A percentile compares a stretch with the other conserved stretches of the same genome.
These are phyloP conservation scores for Candida odintsovae DNA, from an alignment of 805 yeast genomes.

Conservation along the genomic window DNA sequence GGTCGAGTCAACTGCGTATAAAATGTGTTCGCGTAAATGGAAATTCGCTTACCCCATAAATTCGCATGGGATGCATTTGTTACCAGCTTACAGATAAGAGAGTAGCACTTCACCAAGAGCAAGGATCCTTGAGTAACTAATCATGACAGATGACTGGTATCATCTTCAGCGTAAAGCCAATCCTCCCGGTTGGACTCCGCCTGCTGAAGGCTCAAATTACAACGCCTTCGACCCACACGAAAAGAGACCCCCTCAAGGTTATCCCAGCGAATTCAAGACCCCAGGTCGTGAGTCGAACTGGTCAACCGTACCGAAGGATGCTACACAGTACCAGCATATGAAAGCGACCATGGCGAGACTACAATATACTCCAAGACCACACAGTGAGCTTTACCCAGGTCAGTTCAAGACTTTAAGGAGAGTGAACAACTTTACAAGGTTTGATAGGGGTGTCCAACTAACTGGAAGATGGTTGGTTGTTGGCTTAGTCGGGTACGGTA, in stretches of 20 bases:
- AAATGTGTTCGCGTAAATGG: too few relatives aligned
- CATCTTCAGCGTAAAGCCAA: constrained; percentile 58
- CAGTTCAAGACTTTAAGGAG: constrained; percentile 66
- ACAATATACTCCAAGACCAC: constrained; percentile 75
- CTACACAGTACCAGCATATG: constrained; percentile 61
- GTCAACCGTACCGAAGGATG: constrained; percentile 55
- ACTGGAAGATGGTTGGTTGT: constrained; percentile 47
- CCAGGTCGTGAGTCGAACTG: constrained; percentile 58
- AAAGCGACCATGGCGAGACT: constrained; percentile 68
- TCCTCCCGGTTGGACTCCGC: constrained; percentile 76
- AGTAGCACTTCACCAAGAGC: too few relatives aligned
- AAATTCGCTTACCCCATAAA: too few relatives aligned
- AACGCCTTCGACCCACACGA: constrained; percentile 82
- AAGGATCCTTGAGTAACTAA: too few relatives aligned
- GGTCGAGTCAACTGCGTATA: too few relatives aligned
- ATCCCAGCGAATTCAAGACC: constrained; percentile 72
- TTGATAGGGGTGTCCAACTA: constrained; percentile 55
- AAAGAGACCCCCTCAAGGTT: constrained; percentile 73
- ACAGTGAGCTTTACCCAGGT: constrained; percentile 69
- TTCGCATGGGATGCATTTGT: too few relatives aligned
- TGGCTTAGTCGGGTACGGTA: constrained; percentile 48
- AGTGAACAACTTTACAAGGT: constrained; percentile 44
- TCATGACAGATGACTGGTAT: constrained; percentile 7
- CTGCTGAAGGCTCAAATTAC: constrained; percentile 37
- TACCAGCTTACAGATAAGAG: too few relatives aligned